Evolutionary conservation across 129 eudicot genomes (phyloP).

Genomic region (Flaveria ramosissima): DNA sequence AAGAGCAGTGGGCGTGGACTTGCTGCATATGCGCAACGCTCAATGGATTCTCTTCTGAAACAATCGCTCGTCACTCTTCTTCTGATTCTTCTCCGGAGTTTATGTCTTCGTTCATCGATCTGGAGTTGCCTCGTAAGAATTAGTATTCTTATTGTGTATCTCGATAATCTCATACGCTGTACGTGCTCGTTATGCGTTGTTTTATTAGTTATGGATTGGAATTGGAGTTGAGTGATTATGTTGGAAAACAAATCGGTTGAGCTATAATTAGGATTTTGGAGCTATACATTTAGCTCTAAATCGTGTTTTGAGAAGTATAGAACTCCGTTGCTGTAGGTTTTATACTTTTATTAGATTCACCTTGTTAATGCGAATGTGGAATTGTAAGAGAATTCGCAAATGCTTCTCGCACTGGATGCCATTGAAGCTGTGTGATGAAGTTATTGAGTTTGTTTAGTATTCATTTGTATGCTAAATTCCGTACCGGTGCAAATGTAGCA

Average conservation of each 20-base stretch:
- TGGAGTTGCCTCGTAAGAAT: constrained; percentile 73
- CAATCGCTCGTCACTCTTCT: constrained; percentile 54
- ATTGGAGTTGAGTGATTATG: not conserved
- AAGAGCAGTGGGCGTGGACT: constrained; percentile 95
- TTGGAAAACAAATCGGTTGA: not conserved
- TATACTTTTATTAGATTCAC: too few relatives aligned
- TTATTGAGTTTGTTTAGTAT: not conserved
- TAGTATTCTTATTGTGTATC: not conserved
- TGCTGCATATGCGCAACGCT: constrained; percentile 84
- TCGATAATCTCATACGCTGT: not conserved
- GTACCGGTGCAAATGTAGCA: too few relatives aligned
- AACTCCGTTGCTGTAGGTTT: too few relatives aligned
- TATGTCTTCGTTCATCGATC: constrained; percentile 77
- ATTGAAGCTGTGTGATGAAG: constrained; percentile 2
- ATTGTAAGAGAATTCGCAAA: not conserved
- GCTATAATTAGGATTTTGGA: not conserved
- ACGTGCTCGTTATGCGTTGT: constrained; percentile 11
- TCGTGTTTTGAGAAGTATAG: too few relatives aligned
- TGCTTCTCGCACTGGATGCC: not conserved
- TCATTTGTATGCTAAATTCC: not conserved
- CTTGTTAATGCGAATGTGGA: not conserved
- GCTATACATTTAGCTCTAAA: too few relatives aligned
- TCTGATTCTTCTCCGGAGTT: constrained; percentile 65
- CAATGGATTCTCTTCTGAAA: constrained; percentile 60
- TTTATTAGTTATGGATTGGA: not conserved